Conservation (phyloP, 164 flowering plant genomes). For the Nymphaea thermarum region DNA sequence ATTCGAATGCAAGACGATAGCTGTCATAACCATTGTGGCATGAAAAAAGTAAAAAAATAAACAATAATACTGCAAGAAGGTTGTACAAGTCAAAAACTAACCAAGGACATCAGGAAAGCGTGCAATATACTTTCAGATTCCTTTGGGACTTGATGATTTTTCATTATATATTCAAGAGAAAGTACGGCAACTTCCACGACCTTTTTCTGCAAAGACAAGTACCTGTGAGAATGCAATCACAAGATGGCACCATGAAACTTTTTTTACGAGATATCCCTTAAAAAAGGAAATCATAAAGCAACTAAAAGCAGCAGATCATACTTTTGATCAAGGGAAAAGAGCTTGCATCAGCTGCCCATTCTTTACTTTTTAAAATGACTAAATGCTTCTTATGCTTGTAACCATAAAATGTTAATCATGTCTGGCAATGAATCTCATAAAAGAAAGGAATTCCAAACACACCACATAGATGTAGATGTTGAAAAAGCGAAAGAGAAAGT, state of each 20-base stretch:
- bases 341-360: not conserved
- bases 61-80: too few species aligned
- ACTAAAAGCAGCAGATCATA: not conserved
- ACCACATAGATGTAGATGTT: not conserved
- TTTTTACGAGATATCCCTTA: not conserved
- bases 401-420: not conserved
- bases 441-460: not conserved
- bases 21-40: too few species aligned
- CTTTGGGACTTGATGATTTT: conserved; percentile 36
- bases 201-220: conserved; percentile 45
- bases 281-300: not conserved
- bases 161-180: conserved; percentile 60
- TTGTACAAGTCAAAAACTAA: conserved; percentile 14
- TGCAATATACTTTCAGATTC: conserved; percentile 49
- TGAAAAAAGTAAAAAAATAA: too few species aligned
- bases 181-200: conserved; percentile 29
- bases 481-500: not conserved
- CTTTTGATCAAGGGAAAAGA: not conserved
- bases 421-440: not conserved
- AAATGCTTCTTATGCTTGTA: not conserved
- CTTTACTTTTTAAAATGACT: not conserved
- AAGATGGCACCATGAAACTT: not conserved
- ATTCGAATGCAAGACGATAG: too few species aligned
- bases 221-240: not conserved
- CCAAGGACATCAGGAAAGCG: conserved; percentile 84